Conservation (phyloP, 306 rosid genomes). For the Trifolium fragiferum region DNA sequence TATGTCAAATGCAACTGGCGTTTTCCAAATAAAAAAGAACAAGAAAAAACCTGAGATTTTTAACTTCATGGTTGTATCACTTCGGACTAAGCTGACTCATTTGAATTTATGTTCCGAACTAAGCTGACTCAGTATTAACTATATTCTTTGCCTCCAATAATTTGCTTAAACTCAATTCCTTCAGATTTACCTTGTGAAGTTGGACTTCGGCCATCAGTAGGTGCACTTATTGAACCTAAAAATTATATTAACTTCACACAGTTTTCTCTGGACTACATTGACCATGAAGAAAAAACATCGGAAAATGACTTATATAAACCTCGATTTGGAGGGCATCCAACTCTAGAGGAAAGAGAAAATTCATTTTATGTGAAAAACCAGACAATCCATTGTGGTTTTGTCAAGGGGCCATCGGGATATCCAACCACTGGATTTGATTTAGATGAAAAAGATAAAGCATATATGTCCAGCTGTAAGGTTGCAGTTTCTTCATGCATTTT, state of each 20-base stretch:
- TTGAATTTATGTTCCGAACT: constrained; percentile 24
- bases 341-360: constrained; percentile 74
- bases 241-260: constrained; percentile 57
- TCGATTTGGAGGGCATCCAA: constrained; percentile 90
- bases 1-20: constrained; percentile 11
- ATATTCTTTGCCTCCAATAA: constrained; percentile 38
- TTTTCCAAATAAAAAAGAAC: constrained; percentile 32
- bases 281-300: constrained; percentile 54
- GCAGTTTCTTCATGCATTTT: constrained; percentile 95
- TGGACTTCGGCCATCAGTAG: constrained; percentile 63
- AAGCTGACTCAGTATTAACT: constrained; percentile 35
- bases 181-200: constrained; percentile 88
- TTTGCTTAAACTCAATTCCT: constrained; percentile 32
- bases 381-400: constrained; percentile 85
- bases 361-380: constrained; percentile 76
- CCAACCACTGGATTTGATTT: constrained; percentile 84
- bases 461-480: constrained; percentile 75
- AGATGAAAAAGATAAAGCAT: constrained; percentile 68
- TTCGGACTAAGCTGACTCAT: constrained; percentile 21
- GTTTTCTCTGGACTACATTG: constrained; percentile 70
- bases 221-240: constrained; percentile 65
- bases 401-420: constrained; percentile 62
- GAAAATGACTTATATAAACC: constrained; percentile 51
- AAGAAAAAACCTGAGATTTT: constrained; percentile 21
- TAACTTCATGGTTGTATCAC: constrained; percentile 15